Evolutionary conservation across 441 rosid species (phyloP).

Genomic region (Populus hybrid): DNA sequence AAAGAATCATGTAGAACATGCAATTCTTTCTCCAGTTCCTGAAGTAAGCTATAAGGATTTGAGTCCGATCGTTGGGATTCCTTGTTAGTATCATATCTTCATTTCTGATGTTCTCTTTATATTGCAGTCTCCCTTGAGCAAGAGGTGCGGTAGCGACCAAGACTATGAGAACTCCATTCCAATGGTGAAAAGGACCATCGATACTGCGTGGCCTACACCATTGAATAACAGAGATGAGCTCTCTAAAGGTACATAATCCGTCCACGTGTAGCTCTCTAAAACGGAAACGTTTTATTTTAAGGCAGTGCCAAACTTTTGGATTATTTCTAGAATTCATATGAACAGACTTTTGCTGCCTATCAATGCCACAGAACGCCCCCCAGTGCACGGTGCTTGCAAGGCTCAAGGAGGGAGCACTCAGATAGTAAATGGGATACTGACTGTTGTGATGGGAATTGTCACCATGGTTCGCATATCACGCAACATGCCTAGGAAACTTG

Average conservation of each 20-base stretch:
- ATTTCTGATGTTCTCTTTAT: background rate
- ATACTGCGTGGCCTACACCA: conserved; percentile 37
- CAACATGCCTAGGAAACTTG: conserved; percentile 58
- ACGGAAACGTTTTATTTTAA: background rate
- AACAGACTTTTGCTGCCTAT: background rate
- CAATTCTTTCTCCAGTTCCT: conserved; percentile 24
- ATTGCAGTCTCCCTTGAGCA: conserved; percentile 30
- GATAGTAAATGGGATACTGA: conserved; percentile 49
- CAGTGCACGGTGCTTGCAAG: conserved; percentile 17
- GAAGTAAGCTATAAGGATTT: conserved; percentile 34
- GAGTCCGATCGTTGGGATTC: background rate
- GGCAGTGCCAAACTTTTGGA: background rate
- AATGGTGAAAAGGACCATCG: conserved; percentile 50
- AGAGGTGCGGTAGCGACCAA: conserved; percentile 14
- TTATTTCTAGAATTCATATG: background rate
- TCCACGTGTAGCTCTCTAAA: background rate
- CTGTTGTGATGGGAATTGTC: conserved; percentile 60
- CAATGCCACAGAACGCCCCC: conserved; percentile 20
- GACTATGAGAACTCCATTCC: conserved; percentile 34
- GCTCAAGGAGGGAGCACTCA: conserved; percentile 23
- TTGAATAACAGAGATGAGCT: conserved; percentile 17
- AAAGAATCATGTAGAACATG: conserved; percentile 1
- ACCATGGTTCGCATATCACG: conserved; percentile 60
- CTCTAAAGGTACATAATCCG: conserved; percentile 19
- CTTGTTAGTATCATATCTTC: background rate